These are phyloP conservation scores for Prunus kanzakura DNA, from an alignment of 306 rosid species.

Conservation along the genomic window DNA sequence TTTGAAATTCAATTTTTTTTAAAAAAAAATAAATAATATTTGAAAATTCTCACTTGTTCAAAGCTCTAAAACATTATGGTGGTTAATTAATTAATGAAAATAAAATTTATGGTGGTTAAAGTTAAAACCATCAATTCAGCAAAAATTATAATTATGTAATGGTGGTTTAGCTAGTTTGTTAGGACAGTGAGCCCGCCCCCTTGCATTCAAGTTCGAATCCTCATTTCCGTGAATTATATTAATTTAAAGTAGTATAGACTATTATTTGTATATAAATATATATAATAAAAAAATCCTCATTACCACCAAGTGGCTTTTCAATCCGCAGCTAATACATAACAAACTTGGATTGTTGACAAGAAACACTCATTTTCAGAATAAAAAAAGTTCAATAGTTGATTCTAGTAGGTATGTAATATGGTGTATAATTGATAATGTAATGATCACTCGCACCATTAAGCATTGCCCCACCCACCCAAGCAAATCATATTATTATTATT, in stretches of 20 bases:
- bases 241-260: no score
- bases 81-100: no score
- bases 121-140: neutral
- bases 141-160: no score
- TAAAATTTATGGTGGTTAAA: neutral
- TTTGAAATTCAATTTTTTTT: neutral
- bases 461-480: neutral
- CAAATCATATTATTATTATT: neutral
- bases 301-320: neutral
- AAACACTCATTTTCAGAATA: neutral
- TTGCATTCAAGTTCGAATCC: accelerated
- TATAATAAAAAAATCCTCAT: neutral
- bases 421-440: neutral
- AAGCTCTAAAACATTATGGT: neutral
- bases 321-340: neutral
- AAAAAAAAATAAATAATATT: neutral
- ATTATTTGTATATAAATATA: no score
- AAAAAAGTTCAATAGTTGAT: neutral
- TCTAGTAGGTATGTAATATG: neutral
- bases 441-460: neutral
- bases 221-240: no score
- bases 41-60: no score
- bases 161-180: no score
- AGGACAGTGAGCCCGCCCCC: no score
- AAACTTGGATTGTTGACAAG: neutral